A percentile compares a stretch with the other conserved stretches of the same genome.
Evolutionary conservation across 2,329 filamentous ascomycete species (phyloP).

Genomic region (Eutypa lata): DNA sequence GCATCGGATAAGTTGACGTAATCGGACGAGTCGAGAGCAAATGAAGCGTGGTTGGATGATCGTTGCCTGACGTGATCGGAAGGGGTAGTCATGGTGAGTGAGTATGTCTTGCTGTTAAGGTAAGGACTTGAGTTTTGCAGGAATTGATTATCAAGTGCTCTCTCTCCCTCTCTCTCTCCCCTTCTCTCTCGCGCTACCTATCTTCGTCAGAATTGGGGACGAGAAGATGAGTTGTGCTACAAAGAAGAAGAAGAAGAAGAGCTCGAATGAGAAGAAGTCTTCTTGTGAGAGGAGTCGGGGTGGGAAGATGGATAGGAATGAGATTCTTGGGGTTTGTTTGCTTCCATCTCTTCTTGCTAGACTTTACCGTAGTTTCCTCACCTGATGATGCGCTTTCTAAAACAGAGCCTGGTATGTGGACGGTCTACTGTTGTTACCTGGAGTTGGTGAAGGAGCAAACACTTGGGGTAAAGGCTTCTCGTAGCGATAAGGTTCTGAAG

Average conservation of each 20-base stretch:
- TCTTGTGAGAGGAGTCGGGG: too few species aligned
- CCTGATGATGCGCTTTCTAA: background rate
- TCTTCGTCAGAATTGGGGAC: too few species aligned
- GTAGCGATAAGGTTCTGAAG: background rate
- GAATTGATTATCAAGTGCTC: constrained; percentile 11
- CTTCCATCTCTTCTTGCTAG: too few species aligned
- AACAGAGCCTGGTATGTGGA: background rate
- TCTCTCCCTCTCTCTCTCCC: constrained; percentile 1
- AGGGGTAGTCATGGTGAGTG: background rate
- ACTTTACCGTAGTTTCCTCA: background rate
- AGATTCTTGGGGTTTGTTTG: too few species aligned
- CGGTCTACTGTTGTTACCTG: background rate
- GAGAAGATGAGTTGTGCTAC: too few species aligned
- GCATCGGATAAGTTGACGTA: too few species aligned
- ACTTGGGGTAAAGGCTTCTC: background rate
- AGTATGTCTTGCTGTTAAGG: background rate
- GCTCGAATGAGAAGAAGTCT: too few species aligned
- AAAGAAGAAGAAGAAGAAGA: too few species aligned
- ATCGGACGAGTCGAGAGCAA: too few species aligned
- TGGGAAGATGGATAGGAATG: too few species aligned
- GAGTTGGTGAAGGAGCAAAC: background rate
- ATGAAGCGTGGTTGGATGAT: too few species aligned
- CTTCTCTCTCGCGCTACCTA: background rate
- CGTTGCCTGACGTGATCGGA: background rate
- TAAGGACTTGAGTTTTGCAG: constrained; percentile 11